Base-by-base conservation (phyloP, 768 basidiomycete species). In the Suillus subluteus region DNA sequence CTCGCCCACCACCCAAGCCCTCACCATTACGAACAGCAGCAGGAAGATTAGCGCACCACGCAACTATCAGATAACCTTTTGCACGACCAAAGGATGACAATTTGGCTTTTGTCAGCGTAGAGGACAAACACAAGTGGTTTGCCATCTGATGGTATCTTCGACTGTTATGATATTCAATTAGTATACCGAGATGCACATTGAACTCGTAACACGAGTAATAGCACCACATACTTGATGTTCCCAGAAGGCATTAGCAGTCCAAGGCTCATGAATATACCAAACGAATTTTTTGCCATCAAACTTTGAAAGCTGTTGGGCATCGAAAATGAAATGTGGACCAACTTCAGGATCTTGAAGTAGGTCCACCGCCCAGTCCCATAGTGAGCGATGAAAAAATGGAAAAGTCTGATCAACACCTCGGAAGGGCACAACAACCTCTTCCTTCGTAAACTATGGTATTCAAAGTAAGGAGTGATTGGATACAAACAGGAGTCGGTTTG, bases 101-200 rank as follows among this genome's bases (percentile, higher is more conserved):
- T 62, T 61, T 65, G 4, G 71, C 71, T 23, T n/a, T 71, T 71
- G 56, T 74, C 72, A 1, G 72, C 79, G 73, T 81, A 83, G 0
- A 82, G 54, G 26, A 81, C 76, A 37, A 79, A 72, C 2, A 66
- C 64, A 15, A 79, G 67, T 0, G 78, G 76, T 15, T 37, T 41
- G 4, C 11, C 18, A 4, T 59, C 35, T 32, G 44, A 7, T 40
- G n/a, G 35, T 30, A 62, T 26, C 11, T 38, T 26, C 5, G 52
- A 62, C 38, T 65, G 15, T 41, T 41, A 41, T 32, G 32, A 32
- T 32, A 32, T 32, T 32, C 32, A 32, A 32, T 32, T 32, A 32
- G 32, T 32, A 32, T 32, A 32, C 32, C 32, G 2, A 32, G 32
- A 32, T 2, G 32, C 32, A 32, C 32, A 32, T 32, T 32, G 32